Percentiles rank a stretch among this genome's conserved stretches.
These are phyloP conservation scores for Salix arbutifolia DNA, from an alignment of 345 rosid species.

Conservation along the genomic window DNA sequence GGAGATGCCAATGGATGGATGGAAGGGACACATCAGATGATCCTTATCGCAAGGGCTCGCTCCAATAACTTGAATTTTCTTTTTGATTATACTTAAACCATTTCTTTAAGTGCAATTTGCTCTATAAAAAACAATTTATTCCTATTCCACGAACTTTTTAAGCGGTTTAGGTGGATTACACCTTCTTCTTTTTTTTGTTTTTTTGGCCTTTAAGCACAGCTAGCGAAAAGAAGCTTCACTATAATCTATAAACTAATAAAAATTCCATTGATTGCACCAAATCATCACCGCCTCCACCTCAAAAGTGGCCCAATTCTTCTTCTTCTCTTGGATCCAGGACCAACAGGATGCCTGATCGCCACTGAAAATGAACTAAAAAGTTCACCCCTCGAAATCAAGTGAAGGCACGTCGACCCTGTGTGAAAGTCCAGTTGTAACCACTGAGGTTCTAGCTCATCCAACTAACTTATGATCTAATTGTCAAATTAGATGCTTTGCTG, in stretches of 20 bases:
- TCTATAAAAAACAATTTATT: not conserved
- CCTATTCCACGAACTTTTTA: not conserved
- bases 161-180: not conserved
- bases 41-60: constrained; percentile 14
- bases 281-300: not conserved
- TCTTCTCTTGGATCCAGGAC: constrained; percentile 1
- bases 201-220: constrained; percentile 23
- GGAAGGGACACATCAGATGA: constrained; percentile 27
- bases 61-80: constrained; percentile 7
- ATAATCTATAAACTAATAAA: constrained; percentile 17
- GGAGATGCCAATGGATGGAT: constrained; percentile 12
- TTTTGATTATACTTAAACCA: constrained; percentile 14
- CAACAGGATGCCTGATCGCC: not conserved
- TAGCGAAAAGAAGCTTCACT: constrained; percentile 16
- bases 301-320: not conserved
- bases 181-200: constrained; percentile 10
- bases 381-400: not conserved
- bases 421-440: constrained; percentile 2
- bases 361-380: not conserved
- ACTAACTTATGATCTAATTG: constrained; percentile 25
- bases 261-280: constrained; percentile 12
- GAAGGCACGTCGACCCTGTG: constrained; percentile 11
- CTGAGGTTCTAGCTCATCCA: constrained; percentile 16
- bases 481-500: constrained; percentile 18
- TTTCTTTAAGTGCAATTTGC: not conserved